Percentiles rank a stretch among this genome's conserved stretches.
phyloP scores from a whole-genome alignment of 495 filamentous ascomycete genomes.

The Thozetella sp. region DNA sequence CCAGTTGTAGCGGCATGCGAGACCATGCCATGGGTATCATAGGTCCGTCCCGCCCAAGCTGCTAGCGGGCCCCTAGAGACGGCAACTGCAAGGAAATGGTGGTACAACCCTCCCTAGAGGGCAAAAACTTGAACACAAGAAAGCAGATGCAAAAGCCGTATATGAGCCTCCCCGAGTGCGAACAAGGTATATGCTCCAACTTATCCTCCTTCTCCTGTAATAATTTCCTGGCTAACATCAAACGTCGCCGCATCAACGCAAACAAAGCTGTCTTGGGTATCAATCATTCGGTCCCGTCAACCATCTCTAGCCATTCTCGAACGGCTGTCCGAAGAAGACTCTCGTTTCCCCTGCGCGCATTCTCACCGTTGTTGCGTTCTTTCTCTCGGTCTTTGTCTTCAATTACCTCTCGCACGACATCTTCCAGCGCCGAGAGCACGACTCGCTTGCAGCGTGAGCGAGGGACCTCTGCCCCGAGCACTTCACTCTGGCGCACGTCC shows the following conservation, averaged over 20 bases:
- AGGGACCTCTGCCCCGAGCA: slow-evolving; percentile 32
- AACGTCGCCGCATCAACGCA: too few relatives aligned
- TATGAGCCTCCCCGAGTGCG: too few relatives aligned
- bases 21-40: slow-evolving; percentile 1
- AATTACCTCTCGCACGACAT: slow-evolving; percentile 47
- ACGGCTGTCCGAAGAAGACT: slow-evolving; percentile 41
- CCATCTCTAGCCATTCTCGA: slow-evolving; percentile 41
- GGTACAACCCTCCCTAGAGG: not conserved
- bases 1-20: not conserved
- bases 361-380: slow-evolving; percentile 9
- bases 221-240: too few relatives aligned
- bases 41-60: not conserved
- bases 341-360: slow-evolving; percentile 26
- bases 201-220: too few relatives aligned
- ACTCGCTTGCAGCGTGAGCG: slow-evolving; percentile 49
- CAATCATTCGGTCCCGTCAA: slow-evolving; percentile 34
- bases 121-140: not conserved
- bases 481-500: not conserved
- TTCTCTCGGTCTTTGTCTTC: slow-evolving; percentile 21
- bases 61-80: too few relatives aligned
- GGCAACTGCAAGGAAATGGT: not conserved
- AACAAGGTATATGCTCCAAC: too few relatives aligned
- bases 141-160: not conserved
- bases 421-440: slow-evolving; percentile 44
- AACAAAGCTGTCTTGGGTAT: not conserved